A percentile compares a stretch with the other conserved stretches of the same genome.
Conservation (phyloP, 2,329 filamentous ascomycete species). For the Diaporthe velutina region DNA sequence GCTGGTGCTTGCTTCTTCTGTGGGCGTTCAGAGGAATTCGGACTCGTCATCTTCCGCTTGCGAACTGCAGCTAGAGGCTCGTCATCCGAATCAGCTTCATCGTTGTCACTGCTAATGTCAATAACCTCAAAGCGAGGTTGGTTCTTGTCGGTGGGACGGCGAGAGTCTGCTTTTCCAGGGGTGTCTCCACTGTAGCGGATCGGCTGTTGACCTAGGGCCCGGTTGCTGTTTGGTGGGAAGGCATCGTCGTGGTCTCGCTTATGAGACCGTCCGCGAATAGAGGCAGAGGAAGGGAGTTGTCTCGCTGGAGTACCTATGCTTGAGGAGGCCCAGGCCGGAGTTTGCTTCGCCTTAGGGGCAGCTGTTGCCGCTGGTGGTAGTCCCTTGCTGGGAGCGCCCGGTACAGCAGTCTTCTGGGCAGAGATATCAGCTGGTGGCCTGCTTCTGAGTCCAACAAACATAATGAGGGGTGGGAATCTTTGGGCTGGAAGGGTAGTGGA, state of each 20-base stretch:
- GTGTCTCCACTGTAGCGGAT: not conserved
- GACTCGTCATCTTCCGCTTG: not conserved
- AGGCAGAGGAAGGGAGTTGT: too few relatives aligned
- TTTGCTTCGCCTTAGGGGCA: not conserved
- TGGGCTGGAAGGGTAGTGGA: not conserved
- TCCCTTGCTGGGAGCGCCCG: not conserved
- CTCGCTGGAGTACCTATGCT: not conserved
- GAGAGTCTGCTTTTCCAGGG: not conserved
- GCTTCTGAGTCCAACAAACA: not conserved
- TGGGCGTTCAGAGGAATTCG: too few relatives aligned
- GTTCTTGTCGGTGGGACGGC: not conserved
- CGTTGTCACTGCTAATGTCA: not conserved
- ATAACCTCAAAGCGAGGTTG: not conserved
- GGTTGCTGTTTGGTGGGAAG: not conserved
- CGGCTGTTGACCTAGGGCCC: not conserved
- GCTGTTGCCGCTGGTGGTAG: not conserved
- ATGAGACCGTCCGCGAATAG: not conserved
- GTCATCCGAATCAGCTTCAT: conserved; percentile 17
- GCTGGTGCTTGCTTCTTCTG: not conserved
- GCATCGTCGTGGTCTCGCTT: not conserved
- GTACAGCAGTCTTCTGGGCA: not conserved
- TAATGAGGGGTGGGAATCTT: not conserved
- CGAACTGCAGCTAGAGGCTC: not conserved
- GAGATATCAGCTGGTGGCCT: not conserved
- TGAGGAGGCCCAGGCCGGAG: not conserved